Conservation (phyloP, 257 asterid species). For the Thymus quinquecostatus region DNA sequence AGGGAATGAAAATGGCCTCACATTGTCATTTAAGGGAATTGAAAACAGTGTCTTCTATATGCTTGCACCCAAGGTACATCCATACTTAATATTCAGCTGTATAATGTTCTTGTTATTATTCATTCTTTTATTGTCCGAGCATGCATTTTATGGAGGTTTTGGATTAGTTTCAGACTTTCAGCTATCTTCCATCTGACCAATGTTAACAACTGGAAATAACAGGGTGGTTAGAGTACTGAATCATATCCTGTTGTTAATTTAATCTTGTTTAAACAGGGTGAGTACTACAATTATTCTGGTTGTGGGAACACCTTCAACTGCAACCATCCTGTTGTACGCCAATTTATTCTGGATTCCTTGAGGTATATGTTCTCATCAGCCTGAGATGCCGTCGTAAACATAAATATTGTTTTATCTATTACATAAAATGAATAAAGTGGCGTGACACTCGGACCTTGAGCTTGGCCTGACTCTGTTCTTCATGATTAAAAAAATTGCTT, state of each 20-base stretch:
- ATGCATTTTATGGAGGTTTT: neutral
- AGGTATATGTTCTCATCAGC: slow-evolving; percentile 51
- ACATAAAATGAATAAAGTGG: neutral
- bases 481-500: slow-evolving; percentile 23
- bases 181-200: neutral
- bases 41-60: slow-evolving; percentile 90
- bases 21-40: slow-evolving; percentile 83
- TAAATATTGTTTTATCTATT: slow-evolving; percentile 2
- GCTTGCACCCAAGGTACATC: slow-evolving; percentile 93
- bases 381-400: neutral
- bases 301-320: slow-evolving; percentile 99
- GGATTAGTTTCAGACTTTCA: neutral
- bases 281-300: slow-evolving; percentile 95
- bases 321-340: slow-evolving; percentile 91
- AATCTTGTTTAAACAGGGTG: slow-evolving; percentile 67
- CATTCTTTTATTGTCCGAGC: neutral
- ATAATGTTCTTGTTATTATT: neutral
- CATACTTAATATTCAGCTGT: neutral
- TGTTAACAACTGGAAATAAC: slow-evolving; percentile 23
- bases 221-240: slow-evolving; percentile 15
- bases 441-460: neutral
- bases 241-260: slow-evolving; percentile 12
- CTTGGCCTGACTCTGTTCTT: neutral
- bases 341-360: slow-evolving; percentile 88
- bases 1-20: slow-evolving; percentile 95